Percentiles rank a stretch among this genome's conserved stretches.
Conservation (phyloP, 306 rosid genomes). For the Trifolium fragiferum region DNA sequence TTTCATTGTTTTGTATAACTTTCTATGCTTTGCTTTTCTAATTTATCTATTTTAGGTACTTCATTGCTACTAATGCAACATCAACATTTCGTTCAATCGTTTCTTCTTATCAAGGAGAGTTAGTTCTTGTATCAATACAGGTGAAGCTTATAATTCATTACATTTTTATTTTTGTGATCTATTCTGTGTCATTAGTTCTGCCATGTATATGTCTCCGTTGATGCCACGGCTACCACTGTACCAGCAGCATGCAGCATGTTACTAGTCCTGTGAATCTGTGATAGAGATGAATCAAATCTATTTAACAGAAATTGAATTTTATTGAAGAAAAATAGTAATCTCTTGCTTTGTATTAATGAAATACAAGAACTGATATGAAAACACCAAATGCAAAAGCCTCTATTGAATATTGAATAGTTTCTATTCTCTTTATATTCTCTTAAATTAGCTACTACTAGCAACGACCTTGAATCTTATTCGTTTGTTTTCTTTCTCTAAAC, state of each 20-base stretch:
- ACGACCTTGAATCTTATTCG: too few relatives aligned
- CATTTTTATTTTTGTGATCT: neutral
- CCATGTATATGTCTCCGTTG: neutral
- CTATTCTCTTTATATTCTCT: too few relatives aligned
- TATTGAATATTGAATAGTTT: too few relatives aligned
- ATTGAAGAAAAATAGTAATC: neutral
- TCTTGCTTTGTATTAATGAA: neutral
- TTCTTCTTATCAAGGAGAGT: constrained; percentile 75
- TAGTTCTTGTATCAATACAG: constrained; percentile 85
- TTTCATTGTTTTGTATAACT: constrained; percentile 24
- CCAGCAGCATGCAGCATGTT: too few relatives aligned
- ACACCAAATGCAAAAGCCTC: neutral
- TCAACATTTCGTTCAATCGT: constrained; percentile 79
- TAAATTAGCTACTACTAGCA: too few relatives aligned
- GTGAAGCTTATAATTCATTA: constrained; percentile 47
- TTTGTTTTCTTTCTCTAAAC: too few relatives aligned
- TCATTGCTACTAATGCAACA: constrained; percentile 84
- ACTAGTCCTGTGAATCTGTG: too few relatives aligned
- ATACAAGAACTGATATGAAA: neutral
- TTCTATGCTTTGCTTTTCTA: constrained; percentile 33
- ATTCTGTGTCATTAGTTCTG: neutral
- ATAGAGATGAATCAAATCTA: too few relatives aligned
- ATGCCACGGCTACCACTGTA: neutral
- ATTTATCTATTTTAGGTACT: constrained; percentile 61
- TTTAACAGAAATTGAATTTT: neutral